Evolutionary conservation across 225 moss, liverwort and hornwort species (phyloP).

Genomic region (Physcomitrium patens): DNA sequence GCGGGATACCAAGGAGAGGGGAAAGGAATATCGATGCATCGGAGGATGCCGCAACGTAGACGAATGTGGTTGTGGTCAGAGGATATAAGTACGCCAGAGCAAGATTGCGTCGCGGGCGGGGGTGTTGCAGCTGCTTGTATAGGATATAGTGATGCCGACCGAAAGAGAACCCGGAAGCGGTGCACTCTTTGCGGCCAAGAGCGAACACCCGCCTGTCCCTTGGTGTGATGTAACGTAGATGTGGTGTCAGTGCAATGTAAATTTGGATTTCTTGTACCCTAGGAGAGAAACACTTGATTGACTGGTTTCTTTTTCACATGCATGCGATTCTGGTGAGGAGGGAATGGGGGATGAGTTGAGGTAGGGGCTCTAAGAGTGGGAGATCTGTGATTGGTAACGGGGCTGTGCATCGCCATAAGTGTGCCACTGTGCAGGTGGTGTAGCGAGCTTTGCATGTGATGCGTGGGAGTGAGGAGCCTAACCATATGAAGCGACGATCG

Average conservation of each 20-base stretch:
- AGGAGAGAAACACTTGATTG: conserved; percentile 21
- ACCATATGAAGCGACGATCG: too few species aligned
- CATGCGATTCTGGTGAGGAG: too few species aligned
- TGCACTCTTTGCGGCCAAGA: conserved; percentile 28
- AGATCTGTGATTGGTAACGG: too few species aligned
- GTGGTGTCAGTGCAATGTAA: conserved; percentile 43
- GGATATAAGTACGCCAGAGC: conserved; percentile 37
- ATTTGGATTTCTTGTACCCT: conserved; percentile 53
- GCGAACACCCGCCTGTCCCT: conserved; percentile 47
- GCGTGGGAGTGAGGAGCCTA: too few species aligned
- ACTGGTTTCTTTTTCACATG: too few species aligned
- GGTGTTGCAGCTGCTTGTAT: conserved; percentile 28
- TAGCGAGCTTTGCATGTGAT: too few species aligned
- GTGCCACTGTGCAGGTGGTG: too few species aligned
- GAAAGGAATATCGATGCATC: background rate
- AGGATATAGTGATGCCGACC: conserved; percentile 32
- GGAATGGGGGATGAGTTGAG: too few species aligned
- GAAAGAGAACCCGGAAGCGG: conserved; percentile 23
- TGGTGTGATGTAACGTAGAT: conserved; percentile 41
- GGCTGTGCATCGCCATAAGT: too few species aligned
- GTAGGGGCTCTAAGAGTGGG: too few species aligned
- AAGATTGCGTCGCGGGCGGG: conserved; percentile 38
- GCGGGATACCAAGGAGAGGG: conserved; percentile 7
- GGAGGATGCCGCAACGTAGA: conserved; percentile 19
- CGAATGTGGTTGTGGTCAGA: conserved; percentile 16